phyloP scores from a whole-genome alignment of 176 grass and related monocot species.

The Ampelocalamus luodianensis region DNA sequence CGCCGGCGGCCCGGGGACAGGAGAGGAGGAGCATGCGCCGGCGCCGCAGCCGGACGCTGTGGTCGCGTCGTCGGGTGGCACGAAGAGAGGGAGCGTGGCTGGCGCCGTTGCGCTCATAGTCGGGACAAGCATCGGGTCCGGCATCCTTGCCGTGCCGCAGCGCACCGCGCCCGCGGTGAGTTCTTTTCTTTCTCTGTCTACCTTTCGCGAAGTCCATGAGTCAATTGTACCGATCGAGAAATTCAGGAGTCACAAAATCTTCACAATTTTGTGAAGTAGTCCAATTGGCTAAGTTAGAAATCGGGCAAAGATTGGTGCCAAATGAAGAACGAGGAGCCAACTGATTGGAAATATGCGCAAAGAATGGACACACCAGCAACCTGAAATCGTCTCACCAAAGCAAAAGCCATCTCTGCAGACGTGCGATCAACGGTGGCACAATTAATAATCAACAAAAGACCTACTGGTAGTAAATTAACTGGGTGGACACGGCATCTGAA shows the following conservation, averaged over 20 bases:
- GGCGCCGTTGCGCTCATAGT: constrained; percentile 77
- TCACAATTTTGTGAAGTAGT: too few species aligned
- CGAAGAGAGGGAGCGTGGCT: constrained; percentile 63
- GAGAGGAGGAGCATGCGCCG: background rate
- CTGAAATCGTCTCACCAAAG: background rate
- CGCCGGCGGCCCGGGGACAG: background rate
- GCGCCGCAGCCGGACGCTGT: background rate
- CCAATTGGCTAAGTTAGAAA: too few species aligned
- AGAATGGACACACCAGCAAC: background rate
- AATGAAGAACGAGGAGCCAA: background rate
- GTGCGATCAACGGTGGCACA: background rate
- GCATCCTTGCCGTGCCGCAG: constrained; percentile 86
- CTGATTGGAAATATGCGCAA: background rate
- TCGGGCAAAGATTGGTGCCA: background rate
- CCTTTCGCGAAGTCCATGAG: background rate
- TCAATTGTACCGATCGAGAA: background rate
- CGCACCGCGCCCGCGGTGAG: constrained; percentile 74
- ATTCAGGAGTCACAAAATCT: background rate
- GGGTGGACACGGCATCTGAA: background rate
- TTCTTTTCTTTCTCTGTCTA: background rate
- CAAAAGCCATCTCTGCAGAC: background rate
- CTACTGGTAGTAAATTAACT: background rate
- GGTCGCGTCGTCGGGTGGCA: background rate
- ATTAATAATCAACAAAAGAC: background rate
- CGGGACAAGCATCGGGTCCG: constrained; percentile 90